Evolutionary conservation across 352 stramenopile species (phyloP).

Genomic region (Phytophthora crassamura): DNA sequence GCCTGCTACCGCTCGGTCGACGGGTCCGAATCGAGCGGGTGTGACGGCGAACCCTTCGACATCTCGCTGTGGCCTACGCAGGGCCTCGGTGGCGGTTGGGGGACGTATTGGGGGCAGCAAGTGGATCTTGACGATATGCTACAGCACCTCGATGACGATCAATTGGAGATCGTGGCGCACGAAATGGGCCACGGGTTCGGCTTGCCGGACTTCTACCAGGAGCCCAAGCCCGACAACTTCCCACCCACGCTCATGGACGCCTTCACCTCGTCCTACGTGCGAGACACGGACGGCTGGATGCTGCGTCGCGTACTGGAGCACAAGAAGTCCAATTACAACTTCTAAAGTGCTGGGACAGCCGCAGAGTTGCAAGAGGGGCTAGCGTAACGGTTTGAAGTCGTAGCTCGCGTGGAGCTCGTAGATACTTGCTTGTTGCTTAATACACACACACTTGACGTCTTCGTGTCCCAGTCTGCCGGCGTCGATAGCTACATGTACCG

Average conservation of each 20-base stretch:
- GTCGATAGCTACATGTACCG: no score
- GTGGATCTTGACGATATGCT: constrained; percentile 42
- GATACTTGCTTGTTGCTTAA: no score
- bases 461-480: no score
- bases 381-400: no score
- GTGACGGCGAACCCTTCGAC: constrained; percentile 42
- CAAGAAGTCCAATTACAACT: constrained; percentile 28
- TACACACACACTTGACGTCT: no score
- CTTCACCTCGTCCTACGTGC: constrained; percentile 13
- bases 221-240: constrained; percentile 21
- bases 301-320: constrained; percentile 37
- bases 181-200: constrained; percentile 43
- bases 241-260: constrained; percentile 25
- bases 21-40: constrained; percentile 28
- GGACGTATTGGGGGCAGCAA: constrained; percentile 16
- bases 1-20: constrained; percentile 34
- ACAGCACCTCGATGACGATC: constrained; percentile 20
- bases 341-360: neutral
- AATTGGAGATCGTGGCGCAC: constrained; percentile 35
- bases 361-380: no score
- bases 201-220: constrained; percentile 24
- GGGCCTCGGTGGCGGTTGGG: constrained; percentile 27
- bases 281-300: constrained; percentile 34
- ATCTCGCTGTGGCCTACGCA: constrained; percentile 44
- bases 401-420: no score